Conservation (phyloP, 257 asterid species). For the Sherardia arvensis region DNA sequence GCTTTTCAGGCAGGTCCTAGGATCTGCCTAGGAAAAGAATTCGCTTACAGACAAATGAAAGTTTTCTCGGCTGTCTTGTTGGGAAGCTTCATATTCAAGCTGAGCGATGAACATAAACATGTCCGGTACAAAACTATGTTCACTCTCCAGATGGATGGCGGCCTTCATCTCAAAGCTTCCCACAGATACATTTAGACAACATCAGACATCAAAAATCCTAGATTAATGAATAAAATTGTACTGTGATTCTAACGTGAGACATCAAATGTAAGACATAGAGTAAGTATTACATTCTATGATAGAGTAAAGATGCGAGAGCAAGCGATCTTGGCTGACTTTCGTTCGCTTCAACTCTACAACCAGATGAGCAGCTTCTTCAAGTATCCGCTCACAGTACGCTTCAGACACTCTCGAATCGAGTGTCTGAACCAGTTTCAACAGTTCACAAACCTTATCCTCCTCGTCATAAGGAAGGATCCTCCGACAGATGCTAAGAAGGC, state of each 20-base stretch:
- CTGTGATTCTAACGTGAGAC: neutral
- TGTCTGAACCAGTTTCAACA: conserved; percentile 65
- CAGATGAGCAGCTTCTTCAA: conserved; percentile 80
- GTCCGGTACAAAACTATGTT: conserved; percentile 48
- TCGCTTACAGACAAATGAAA: conserved; percentile 70
- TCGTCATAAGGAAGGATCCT: conserved; percentile 79
- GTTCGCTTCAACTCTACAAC: conserved; percentile 51
- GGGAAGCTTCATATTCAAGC: conserved; percentile 34
- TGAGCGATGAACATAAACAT: conserved; percentile 32
- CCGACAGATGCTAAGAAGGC: conserved; percentile 86
- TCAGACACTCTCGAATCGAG: conserved; percentile 90
- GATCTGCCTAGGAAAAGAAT: conserved; percentile 58
- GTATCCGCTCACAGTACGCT: conserved; percentile 87
- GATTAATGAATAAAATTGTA: neutral
- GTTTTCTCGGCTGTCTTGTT: conserved; percentile 48
- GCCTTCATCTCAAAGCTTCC: conserved; percentile 39
- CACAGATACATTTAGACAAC: neutral
- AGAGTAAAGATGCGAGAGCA: conserved; percentile 61
- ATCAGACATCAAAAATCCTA: no score
- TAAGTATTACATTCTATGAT: conserved; percentile 20
- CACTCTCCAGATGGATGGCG: conserved; percentile 56
- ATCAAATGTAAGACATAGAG: neutral
- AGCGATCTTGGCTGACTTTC: conserved; percentile 85
- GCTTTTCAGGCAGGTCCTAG: conserved; percentile 82
- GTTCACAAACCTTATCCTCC: conserved; percentile 76